Conservation (phyloP, 768 basidiomycete species). For the Suillus sp. region DNA sequence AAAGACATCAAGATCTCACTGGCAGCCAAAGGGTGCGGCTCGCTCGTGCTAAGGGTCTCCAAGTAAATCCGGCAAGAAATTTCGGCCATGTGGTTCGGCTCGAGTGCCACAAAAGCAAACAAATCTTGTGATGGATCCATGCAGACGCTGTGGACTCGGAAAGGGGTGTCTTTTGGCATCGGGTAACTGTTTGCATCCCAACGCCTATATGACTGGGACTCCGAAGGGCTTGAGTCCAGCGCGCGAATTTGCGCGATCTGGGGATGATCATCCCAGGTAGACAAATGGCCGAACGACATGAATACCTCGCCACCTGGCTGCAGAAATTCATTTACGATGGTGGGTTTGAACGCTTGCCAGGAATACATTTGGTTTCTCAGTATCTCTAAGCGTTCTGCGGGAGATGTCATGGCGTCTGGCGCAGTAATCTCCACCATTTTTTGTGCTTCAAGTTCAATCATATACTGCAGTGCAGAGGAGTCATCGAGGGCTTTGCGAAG, state of each 20-base stretch:
- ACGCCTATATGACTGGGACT: not conserved
- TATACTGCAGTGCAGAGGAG: conserved; percentile 1
- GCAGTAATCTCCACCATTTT: not conserved
- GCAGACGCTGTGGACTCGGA: not conserved
- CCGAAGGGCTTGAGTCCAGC: not conserved
- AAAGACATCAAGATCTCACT: conserved; percentile 1
- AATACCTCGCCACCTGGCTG: conserved; percentile 4
- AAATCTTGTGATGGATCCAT: conserved; percentile 4
- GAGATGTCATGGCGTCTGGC: not conserved
- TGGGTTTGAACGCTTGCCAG: not conserved
- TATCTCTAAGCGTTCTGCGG: conserved; percentile 5
- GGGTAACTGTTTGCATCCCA: not conserved
- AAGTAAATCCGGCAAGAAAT: conserved; percentile 3
- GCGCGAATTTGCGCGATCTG: conserved; percentile 4
- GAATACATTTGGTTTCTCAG: not conserved
- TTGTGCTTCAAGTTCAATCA: conserved; percentile 7
- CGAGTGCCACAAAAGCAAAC: not conserved
- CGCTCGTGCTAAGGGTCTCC: conserved; percentile 3
- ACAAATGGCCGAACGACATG: not conserved
- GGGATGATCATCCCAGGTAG: not conserved
- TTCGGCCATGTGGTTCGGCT: conserved; percentile 5
- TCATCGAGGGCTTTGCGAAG: conserved; percentile 3
- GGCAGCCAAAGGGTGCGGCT: conserved; percentile 4
- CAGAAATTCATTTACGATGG: not conserved
- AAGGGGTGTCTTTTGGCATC: conserved; percentile 1